Evolutionary conservation across 2,329 filamentous ascomycete genomes (phyloP).

Genomic region (Nemania sp.): DNA sequence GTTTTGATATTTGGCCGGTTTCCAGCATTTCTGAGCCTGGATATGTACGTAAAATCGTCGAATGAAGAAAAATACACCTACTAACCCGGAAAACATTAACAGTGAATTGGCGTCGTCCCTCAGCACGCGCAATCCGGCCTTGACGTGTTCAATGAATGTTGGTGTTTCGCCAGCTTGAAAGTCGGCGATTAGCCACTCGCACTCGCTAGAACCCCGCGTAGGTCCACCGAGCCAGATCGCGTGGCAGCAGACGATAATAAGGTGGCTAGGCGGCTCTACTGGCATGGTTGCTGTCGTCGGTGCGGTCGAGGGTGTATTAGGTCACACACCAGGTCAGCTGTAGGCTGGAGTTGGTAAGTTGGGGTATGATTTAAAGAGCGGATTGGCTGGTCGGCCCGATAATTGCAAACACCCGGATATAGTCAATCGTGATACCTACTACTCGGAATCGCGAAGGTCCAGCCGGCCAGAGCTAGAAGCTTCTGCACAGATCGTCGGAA

Average conservation of each 20-base stretch:
- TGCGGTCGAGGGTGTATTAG: not conserved
- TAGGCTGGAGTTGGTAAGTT: not conserved
- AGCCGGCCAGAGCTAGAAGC: not conserved
- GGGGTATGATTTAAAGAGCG: not conserved
- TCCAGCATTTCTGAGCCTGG: conserved; percentile 7
- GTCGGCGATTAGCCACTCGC: conserved; percentile 78
- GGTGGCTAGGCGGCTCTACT: conserved; percentile 55
- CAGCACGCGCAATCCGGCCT: conserved; percentile 70
- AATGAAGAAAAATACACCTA: conserved; percentile 28
- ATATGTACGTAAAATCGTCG: not conserved
- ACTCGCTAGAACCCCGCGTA: conserved; percentile 63
- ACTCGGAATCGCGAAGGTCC: not conserved
- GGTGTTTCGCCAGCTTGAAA: conserved; percentile 83
- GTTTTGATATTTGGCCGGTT: not conserved
- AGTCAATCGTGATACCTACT: conserved; percentile 7
- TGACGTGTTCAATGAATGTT: conserved; percentile 83
- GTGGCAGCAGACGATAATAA: conserved; percentile 87
- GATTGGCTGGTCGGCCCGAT: conserved; percentile 18
- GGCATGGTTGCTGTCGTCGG: conserved; percentile 20
- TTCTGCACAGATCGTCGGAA: not conserved
- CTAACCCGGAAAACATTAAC: conserved; percentile 79
- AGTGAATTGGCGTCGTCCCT: conserved; percentile 60
- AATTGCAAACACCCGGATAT: conserved; percentile 25
- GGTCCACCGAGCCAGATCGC: conserved; percentile 77
- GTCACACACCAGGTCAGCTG: not conserved